Percentiles rank a stretch among this genome's conserved stretches.
Conservation (phyloP, 495 filamentous ascomycete genomes). For the Lepidopterella palustris region DNA sequence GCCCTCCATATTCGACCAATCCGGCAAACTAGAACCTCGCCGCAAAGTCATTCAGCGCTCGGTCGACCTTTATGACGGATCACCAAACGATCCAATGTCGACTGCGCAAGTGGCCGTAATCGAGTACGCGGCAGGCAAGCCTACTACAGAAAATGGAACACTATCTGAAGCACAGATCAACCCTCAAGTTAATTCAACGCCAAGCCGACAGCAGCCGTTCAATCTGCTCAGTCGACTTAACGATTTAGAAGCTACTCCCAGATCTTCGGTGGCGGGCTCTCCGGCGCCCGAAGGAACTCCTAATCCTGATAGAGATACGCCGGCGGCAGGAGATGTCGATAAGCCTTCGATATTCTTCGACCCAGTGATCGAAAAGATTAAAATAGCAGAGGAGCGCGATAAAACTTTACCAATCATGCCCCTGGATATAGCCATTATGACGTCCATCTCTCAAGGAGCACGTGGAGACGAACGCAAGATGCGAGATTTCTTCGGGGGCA, state of each 20-base stretch:
- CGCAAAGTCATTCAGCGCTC: conserved; percentile 75
- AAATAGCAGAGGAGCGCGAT: conserved; percentile 62
- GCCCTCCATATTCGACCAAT: conserved; percentile 76
- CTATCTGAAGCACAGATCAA: conserved; percentile 28
- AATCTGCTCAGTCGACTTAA: conserved; percentile 51
- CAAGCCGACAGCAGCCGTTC: conserved; percentile 29
- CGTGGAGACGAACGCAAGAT: conserved; percentile 87
- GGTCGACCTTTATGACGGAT: conserved; percentile 86
- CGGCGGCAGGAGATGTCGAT: conserved; percentile 43
- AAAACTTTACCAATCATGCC: conserved; percentile 72
- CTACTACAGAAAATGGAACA: conserved; percentile 59
- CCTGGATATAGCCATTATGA: conserved; percentile 83
- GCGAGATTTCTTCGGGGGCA: conserved; percentile 81
- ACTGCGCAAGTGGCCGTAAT: conserved; percentile 72
- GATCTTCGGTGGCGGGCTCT: conserved; percentile 77
- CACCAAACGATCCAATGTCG: conserved; percentile 82
- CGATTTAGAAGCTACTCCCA: conserved; percentile 62
- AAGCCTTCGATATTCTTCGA: conserved; percentile 28
- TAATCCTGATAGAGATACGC: conserved; percentile 51
- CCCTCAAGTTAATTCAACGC: conserved; percentile 48
- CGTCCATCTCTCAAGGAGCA: conserved; percentile 77
- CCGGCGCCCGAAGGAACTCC: conserved; percentile 65
- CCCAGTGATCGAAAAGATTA: conserved; percentile 32
- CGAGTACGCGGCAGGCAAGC: conserved; percentile 22
- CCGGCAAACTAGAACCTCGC: conserved; percentile 66